Evolutionary conservation across 2,329 filamentous ascomycete species (phyloP), one percentile per base, ranked within the genome.

Genomic region (Nakataea oryzae): DNA sequence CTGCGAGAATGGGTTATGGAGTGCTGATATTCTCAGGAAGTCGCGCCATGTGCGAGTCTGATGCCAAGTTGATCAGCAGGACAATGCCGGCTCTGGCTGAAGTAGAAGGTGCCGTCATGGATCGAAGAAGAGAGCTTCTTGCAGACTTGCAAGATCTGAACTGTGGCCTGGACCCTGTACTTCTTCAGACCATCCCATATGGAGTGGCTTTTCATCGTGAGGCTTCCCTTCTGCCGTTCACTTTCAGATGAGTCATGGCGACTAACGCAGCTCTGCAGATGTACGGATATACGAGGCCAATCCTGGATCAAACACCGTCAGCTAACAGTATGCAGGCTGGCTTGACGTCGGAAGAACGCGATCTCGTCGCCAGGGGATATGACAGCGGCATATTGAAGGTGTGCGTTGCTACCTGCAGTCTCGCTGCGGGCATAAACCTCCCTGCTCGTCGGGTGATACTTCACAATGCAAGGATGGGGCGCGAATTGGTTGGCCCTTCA

Each of bases 371-470:
- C 2, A 80, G 79, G 47, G 88, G 88, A 14, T 92, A 91, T 66
- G 89, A 92, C 69, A 72, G 76, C 54, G 88, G 89, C 0, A 76
- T 82, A 6, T 70, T 92, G 24, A 87, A 87, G 66, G 84, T 91
- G 0, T 86, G 90, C 61, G 85, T 91, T 21, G 89, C 89, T 50
- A 93, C 89, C 1, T 91, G 88, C 68, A 91, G 88, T 70, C 79
- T 93, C 62, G 89, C 89, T n/a, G 89, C 89, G 17, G 89, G 89
- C n/a, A 90, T 93, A 63, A 92, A 93, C 72, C 75, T 93, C 69
- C 82, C 82, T 17, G 89, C 89, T 9, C 79, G 89, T 61, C 79
- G 89, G 66, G 89, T 93, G 0, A 90, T 93, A 63, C 79, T 90
- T 29, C 88, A 91, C 69, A 87, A 85, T 64, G 88, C 87, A 32